Base-by-base conservation (phyloP, 176 grass and related monocot species). In the Bonia amplexicaulis region DNA sequence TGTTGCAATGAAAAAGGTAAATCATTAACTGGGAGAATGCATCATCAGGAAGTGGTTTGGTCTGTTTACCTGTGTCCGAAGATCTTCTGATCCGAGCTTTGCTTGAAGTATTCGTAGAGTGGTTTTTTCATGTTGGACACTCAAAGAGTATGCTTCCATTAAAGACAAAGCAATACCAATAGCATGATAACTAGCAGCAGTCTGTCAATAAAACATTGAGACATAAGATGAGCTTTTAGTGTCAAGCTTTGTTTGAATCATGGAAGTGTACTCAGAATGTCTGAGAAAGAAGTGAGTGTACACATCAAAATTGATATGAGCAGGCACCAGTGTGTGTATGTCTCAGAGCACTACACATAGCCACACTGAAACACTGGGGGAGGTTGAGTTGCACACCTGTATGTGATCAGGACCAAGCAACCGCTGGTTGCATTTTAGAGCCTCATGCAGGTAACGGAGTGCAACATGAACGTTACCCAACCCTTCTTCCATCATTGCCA, bases 401-500 rank as follows among this genome's bases (percentile, higher is more conserved):
- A 98, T 98, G 81, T 98, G 96, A 87, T 98, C 96, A 84, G 88
- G 86, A 62, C 96, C 96, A 81, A 98, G 96, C 44, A 98, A 89
- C 82, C 86, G 87, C 45, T 98, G 91, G 81, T 98, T 98, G 84
- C 96, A 98, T 81, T 98, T 98, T 64, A 98, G 88, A 85, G 96
- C 96, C 77, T 95, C 88, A 23, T 98, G 96, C 41, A 98, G 86
- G 51, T 95, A 98, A 80, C 96, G 92, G 2, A 98, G 87, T 81
- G 96, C 96, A 85, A 98, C 85, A 92, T 95, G 96, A 55, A 98
- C 96, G 40, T 98, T 98, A 65, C 96, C 96, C 80, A 98, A 83
- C 41, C 96, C 96, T 94, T 98, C 96, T 93, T 98, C 96, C 96
- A 98, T 98, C 96, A 98, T 98, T 2, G 96, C 96, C 52, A 98